Evolutionary conservation across 495 filamentous ascomycete species (phyloP).

Genomic region (Jackrogersella multiformis): DNA sequence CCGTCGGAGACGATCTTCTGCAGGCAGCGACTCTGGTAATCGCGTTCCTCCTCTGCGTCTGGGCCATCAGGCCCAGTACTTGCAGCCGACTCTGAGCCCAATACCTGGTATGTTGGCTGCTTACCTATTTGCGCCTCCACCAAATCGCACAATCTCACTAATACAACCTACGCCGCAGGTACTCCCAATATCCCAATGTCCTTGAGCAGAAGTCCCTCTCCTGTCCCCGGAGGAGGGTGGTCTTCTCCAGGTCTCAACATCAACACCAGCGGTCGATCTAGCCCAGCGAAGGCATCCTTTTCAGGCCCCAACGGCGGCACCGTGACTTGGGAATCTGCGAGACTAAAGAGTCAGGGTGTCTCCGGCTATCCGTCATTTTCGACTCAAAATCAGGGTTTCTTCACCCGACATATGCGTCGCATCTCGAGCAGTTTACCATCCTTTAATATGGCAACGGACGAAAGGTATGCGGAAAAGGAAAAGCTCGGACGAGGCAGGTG

Average conservation of each 20-base stretch:
- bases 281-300: slow-evolving; percentile 61
- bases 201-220: slow-evolving; percentile 84
- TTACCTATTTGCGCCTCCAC: slow-evolving; percentile 16
- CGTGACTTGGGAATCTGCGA: slow-evolving; percentile 86
- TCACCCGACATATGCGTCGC: slow-evolving; percentile 77
- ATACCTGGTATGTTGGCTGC: slow-evolving; percentile 52
- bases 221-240: slow-evolving; percentile 83
- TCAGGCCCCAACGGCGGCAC: slow-evolving; percentile 62
- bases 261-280: slow-evolving; percentile 71
- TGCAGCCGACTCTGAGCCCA: slow-evolving; percentile 49
- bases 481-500: slow-evolving; percentile 66
- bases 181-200: slow-evolving; percentile 72
- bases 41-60: slow-evolving; percentile 46
- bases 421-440: slow-evolving; percentile 77
- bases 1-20: slow-evolving; percentile 55
- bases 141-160: slow-evolving; percentile 12
- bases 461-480: slow-evolving; percentile 76
- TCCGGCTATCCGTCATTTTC: slow-evolving; percentile 82
- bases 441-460: slow-evolving; percentile 60
- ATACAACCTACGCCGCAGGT: slow-evolving; percentile 43
- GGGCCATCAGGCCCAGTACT: slow-evolving; percentile 53
- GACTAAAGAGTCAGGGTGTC: slow-evolving; percentile 72
- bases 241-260: slow-evolving; percentile 81
- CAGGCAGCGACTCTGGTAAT: slow-evolving; percentile 36
- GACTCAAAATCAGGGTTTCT: slow-evolving; percentile 80